A percentile compares a stretch with the other conserved stretches of the same genome.
phyloP scores from a whole-genome alignment of 1,139 yeast genomes.

The Hemisphaericaspora xylanilytica region DNA sequence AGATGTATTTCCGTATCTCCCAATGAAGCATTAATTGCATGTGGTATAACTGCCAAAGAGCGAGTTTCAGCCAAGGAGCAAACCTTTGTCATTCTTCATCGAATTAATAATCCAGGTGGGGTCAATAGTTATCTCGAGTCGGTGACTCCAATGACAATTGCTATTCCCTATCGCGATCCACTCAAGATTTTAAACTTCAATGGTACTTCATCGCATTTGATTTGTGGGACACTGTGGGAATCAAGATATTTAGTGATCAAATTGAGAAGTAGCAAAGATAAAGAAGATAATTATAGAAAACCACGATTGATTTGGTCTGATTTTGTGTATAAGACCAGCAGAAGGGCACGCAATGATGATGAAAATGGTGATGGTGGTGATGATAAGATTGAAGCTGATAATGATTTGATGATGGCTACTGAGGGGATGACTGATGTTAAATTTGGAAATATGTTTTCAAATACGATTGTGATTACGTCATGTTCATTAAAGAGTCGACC shows the following conservation, averaged over 20 bases:
- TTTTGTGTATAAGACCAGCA: conserved; percentile 18
- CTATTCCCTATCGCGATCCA: conserved; percentile 85
- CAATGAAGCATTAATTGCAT: conserved; percentile 63
- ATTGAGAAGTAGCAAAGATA: conserved; percentile 40
- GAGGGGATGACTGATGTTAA: conserved; percentile 88
- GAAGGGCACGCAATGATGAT: conserved; percentile 18
- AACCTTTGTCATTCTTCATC: conserved; percentile 72
- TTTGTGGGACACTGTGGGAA: conserved; percentile 85
- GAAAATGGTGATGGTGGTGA: conserved; percentile 16
- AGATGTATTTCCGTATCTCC: conserved; percentile 73
- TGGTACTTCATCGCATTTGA: conserved; percentile 61
- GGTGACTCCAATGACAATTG: conserved; percentile 64
- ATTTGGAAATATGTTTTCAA: conserved; percentile 44
- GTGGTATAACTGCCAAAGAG: conserved; percentile 81
- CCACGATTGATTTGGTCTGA: conserved; percentile 64
- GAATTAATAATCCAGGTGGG: conserved; percentile 26
- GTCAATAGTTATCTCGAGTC: conserved; percentile 22
- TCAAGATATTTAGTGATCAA: conserved; percentile 75
- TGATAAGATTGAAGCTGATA: conserved; percentile 22
- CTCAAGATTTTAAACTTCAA: conserved; percentile 73
- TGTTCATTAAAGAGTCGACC: conserved; percentile 39
- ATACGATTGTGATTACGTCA: conserved; percentile 36
- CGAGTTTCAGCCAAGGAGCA: conserved; percentile 69
- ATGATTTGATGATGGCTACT: conserved; percentile 55
- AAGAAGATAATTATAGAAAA: conserved; percentile 34